Evolutionary conservation across 2,329 filamentous ascomycete genomes (phyloP).

Genomic region (Phaeosphaeria sp.): DNA sequence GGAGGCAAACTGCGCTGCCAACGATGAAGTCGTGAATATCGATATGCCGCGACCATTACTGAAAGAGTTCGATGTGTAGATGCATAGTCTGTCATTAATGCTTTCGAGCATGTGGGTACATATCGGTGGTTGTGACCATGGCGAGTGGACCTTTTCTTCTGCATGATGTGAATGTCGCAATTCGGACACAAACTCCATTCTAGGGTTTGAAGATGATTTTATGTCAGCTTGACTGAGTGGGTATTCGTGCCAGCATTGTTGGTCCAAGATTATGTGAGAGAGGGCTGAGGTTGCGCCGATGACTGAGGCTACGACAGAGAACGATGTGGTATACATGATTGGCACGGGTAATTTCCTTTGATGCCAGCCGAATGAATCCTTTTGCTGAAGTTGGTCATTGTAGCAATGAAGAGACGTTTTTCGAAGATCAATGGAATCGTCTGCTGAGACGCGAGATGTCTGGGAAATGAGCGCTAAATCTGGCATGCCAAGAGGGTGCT

Average conservation of each 20-base stretch:
- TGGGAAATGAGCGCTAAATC: constrained; percentile 14
- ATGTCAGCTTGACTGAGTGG: constrained; percentile 16
- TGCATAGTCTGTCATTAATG: constrained; percentile 36
- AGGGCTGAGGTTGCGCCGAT: neutral
- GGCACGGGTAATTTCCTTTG: no score
- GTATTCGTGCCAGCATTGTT: constrained; percentile 37
- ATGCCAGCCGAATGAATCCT: no score
- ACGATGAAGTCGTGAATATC: constrained; percentile 40
- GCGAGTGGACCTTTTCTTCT: constrained; percentile 5
- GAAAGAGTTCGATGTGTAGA: constrained; percentile 39
- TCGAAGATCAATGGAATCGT: neutral
- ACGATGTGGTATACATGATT: neutral
- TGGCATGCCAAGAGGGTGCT: constrained; percentile 17
- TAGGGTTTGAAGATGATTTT: constrained; percentile 18
- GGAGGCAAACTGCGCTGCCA: constrained; percentile 28
- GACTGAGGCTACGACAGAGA: neutral
- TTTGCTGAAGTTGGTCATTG: no score
- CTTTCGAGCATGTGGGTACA: constrained; percentile 32
- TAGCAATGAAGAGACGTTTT: neutral
- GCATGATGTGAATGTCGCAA: neutral
- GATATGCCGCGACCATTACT: constrained; percentile 41
- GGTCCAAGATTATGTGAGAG: constrained; percentile 9
- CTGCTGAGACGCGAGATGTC: constrained; percentile 26
- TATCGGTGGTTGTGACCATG: constrained; percentile 36
- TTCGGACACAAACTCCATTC: constrained; percentile 6